Evolutionary conservation across 345 rosid genomes (phyloP).

Genomic region (Lumnitzera racemosa): DNA sequence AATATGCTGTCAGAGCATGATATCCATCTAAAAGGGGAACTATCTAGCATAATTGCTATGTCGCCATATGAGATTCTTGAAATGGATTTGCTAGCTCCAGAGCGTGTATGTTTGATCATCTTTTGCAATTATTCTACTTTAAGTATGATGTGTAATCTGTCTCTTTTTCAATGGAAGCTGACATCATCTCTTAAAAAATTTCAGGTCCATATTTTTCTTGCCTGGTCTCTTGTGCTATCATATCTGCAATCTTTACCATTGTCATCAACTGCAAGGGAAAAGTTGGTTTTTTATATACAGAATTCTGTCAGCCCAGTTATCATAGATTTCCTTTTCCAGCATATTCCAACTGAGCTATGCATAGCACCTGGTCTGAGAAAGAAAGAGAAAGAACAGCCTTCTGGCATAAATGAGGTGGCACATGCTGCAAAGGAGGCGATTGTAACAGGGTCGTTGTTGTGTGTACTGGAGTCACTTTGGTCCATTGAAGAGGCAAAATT

Average conservation of each 20-base stretch:
- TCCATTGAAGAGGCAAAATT: slow-evolving; percentile 52
- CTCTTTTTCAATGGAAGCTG: no score
- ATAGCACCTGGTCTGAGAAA: slow-evolving; percentile 51
- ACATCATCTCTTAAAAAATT: not conserved
- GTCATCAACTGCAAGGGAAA: slow-evolving; percentile 53
- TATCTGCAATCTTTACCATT: slow-evolving; percentile 63
- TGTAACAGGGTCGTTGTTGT: slow-evolving; percentile 49
- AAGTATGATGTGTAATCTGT: not conserved
- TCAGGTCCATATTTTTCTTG: slow-evolving; percentile 75
- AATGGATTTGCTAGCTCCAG: slow-evolving; percentile 52
- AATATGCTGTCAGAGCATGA: slow-evolving; percentile 49
- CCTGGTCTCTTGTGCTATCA: slow-evolving; percentile 88
- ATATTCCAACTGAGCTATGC: slow-evolving; percentile 61
- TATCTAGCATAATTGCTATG: slow-evolving; percentile 60
- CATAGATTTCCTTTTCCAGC: slow-evolving; percentile 86
- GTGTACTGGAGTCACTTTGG: slow-evolving; percentile 78
- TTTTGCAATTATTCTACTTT: slow-evolving; percentile 1
- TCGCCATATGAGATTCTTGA: slow-evolving; percentile 60
- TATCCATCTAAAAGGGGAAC: slow-evolving; percentile 55
- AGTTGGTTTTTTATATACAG: slow-evolving; percentile 72
- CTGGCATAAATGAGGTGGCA: slow-evolving; percentile 52
- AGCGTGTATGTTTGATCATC: slow-evolving; percentile 45
- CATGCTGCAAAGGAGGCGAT: slow-evolving; percentile 65
- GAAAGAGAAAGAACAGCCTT: slow-evolving; percentile 61
- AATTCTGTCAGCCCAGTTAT: slow-evolving; percentile 54